These are phyloP conservation scores for Picea sitchensis DNA, from an alignment of 75 land plant genomes.

Conservation along the genomic window DNA sequence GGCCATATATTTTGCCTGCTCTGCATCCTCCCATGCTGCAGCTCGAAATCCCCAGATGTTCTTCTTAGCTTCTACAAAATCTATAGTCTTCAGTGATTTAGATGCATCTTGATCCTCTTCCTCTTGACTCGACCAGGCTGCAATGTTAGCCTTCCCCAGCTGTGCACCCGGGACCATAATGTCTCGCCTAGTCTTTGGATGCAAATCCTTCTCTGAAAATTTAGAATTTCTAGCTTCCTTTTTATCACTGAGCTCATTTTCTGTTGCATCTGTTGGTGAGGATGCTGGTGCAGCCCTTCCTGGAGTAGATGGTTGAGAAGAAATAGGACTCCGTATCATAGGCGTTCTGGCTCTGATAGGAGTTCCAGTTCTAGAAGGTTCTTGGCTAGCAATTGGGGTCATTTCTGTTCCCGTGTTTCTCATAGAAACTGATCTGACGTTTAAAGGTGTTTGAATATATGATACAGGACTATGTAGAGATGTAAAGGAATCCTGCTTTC, in stretches of 20 bases:
- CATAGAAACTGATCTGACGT: slow-evolving; percentile 42
- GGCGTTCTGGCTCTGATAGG: slow-evolving; percentile 53
- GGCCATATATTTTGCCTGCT: slow-evolving; percentile 83
- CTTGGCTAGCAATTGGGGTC: slow-evolving; percentile 70
- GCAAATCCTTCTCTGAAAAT: slow-evolving; percentile 21
- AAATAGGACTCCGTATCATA: slow-evolving; percentile 37
- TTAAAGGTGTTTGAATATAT: slow-evolving; percentile 1
- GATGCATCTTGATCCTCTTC: slow-evolving; percentile 47
- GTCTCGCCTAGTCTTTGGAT: slow-evolving; percentile 40
- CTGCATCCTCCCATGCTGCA: slow-evolving; percentile 96
- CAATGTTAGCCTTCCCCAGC: slow-evolving; percentile 82
- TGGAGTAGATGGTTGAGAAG: slow-evolving; percentile 49
- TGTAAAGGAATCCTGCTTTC: slow-evolving; percentile 1
- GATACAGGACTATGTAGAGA: not conserved
- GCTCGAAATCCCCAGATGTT: slow-evolving; percentile 64
- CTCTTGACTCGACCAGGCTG: slow-evolving; percentile 88
- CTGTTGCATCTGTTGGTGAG: slow-evolving; percentile 17
- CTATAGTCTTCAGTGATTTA: slow-evolving; percentile 27
- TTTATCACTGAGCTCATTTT: not conserved
- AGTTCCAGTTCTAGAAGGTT: slow-evolving; percentile 61
- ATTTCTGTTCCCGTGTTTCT: slow-evolving; percentile 65
- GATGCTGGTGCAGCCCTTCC: slow-evolving; percentile 20
- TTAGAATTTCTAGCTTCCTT: not conserved
- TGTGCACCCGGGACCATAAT: slow-evolving; percentile 75
- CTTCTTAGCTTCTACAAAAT: slow-evolving; percentile 47